phyloP scores from a whole-genome alignment of 495 filamentous ascomycete genomes.

The Penicillium herquei region DNA sequence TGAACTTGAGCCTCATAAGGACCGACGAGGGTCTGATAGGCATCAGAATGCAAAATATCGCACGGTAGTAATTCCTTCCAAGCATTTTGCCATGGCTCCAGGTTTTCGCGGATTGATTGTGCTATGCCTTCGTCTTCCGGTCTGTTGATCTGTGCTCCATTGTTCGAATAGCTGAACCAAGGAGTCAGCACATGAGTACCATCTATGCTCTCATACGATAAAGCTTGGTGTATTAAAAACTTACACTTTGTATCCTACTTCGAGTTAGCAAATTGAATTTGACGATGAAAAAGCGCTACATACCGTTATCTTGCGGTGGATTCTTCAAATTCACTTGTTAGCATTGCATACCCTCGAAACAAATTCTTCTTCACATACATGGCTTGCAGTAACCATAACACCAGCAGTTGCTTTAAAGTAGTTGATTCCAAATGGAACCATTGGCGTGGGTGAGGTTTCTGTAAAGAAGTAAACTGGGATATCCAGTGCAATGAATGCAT shows the following conservation, averaged over 20 bases:
- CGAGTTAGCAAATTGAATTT: slow-evolving; percentile 9
- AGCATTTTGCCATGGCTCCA: slow-evolving; percentile 49
- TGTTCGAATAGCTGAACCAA: slow-evolving; percentile 55
- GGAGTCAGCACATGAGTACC: neutral
- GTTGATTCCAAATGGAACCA: slow-evolving; percentile 66
- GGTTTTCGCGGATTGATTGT: slow-evolving; percentile 55
- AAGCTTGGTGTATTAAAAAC: neutral
- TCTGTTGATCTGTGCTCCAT: slow-evolving; percentile 69
- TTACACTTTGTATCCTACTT: slow-evolving; percentile 64
- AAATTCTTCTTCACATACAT: slow-evolving; percentile 35
- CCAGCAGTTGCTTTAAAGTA: slow-evolving; percentile 59
- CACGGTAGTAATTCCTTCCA: slow-evolving; percentile 51
- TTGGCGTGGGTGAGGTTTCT: slow-evolving; percentile 56
- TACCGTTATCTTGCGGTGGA: slow-evolving; percentile 65
- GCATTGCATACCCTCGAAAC: neutral
- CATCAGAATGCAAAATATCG: slow-evolving; percentile 38
- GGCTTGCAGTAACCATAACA: slow-evolving; percentile 71
- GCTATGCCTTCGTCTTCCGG: slow-evolving; percentile 64
- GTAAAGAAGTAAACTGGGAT: slow-evolving; percentile 64
- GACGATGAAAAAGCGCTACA: neutral
- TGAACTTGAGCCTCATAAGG: slow-evolving; percentile 45
- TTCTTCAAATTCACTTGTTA: slow-evolving; percentile 44
- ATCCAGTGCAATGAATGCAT: slow-evolving; percentile 60
- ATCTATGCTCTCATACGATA: too few species aligned
- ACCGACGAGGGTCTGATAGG: slow-evolving; percentile 38